Base-by-base conservation (phyloP, 2,329 filamentous ascomycete species). In the Pseudocercospora crystallina region DNA sequence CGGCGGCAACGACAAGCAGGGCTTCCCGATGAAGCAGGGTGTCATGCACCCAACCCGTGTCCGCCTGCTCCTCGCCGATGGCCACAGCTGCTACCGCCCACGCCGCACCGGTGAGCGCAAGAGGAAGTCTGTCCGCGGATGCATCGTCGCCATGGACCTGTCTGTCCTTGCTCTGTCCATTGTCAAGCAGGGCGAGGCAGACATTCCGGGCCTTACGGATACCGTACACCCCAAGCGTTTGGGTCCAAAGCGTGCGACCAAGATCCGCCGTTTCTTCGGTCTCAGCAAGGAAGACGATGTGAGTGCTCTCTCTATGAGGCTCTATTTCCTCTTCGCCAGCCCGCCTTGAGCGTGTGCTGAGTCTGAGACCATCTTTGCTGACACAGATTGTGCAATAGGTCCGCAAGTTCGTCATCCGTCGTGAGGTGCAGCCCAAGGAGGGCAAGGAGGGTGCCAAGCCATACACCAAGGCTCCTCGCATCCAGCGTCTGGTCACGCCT, bases 1-100 rank as follows among this genome's bases (percentile, higher is more conserved):
- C 71, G 95, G 94, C 73, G 94, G 95, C 75, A 99, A 99, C 88
- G 94, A 99, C 89, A 99, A 99, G 90, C 95, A 99, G 84, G 94
- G 94, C 82, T 99, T 99, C 86, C 94, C 94, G 69, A 99, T 99
- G 94, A 99, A 99, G 90, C 95, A 99, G 87, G 94, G 94, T 84
- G 89, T 95, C 76, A 92, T 99, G 84, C 89, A 95, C 78, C 91
- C 94, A 71, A 94, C 89, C 76, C 94, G 94, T 94, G 94, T 96
- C 80, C 87, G 89, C 68, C 90, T 99, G 67, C 88, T 99, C 71
- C 90, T 99, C 73, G 75, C 87, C 74, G 90, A 95, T 51, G 94
- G 94, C 76, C 94, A 97, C 89, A 94, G 90, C 69, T 99, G 94
- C 89, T 99, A 97, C 87, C 92, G 94, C 74, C 85, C 92, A 75